Base-by-base conservation (phyloP, 2,329 filamentous ascomycete genomes). In the Clarireedia homoeocarpa region DNA sequence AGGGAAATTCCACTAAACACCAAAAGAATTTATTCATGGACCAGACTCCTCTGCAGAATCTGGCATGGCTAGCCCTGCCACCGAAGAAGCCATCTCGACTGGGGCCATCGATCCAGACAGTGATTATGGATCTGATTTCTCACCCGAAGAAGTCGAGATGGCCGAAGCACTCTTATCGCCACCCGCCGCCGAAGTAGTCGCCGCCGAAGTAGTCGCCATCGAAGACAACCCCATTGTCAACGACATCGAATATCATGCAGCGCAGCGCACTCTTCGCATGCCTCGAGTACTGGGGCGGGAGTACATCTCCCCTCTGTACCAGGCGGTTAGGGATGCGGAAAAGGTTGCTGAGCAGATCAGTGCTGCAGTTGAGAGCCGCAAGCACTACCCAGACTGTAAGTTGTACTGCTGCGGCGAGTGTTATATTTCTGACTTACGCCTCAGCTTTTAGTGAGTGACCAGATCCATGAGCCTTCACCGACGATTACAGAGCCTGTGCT, bases 71-170 rank as follows among this genome's bases (percentile, higher is more conserved):
- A 64, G 59, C 54, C 59, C 61, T 60, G 59, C 61, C 57, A 55
- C 26, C 27, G 34, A 49, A 36, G 51, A 40, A 17, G 5, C 30
- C 30, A 50, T 30, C 47, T 36, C 12, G 34, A 48, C 15, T 20
- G 34, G 10, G 15, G 44, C 5, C 17, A 51, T 20, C 34, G 51
- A 24, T 59, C 66, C 48, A 55, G 67, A 72, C 48, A 83, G 79
- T 68, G 81, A 85, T 61, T 86, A 85, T 75, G 83, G 81, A 59
- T 83, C 80, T 5, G 83, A 86, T 59, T 77, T 85, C 61, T 77
- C 79, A 6, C 69, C 74, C 3, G 78, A 81, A 60, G 80, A 84
- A 70, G 77, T 81, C 59, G 74, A 75, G 48, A 70, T 79, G 36
- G 64, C 84, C 54, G 73, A 75, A 63, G 71, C 75, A 40, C 67